phyloP scores from a whole-genome alignment of 345 rosid genomes.

The Carallia brachiata region DNA sequence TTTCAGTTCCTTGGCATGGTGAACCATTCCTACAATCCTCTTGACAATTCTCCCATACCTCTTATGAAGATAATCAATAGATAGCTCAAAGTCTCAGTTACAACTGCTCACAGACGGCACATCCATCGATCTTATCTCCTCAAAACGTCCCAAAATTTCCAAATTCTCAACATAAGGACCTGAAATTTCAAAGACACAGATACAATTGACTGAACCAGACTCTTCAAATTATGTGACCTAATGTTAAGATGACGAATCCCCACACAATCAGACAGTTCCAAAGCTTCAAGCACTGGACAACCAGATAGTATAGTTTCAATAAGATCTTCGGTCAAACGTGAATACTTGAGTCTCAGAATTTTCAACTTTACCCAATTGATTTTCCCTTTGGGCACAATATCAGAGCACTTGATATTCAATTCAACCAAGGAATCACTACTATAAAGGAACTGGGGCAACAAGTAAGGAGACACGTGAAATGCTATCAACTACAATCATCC shows the following conservation, averaged over 20 bases:
- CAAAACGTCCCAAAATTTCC: no score
- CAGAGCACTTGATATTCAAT: not conserved
- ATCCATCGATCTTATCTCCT: no score
- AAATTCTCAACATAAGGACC: slow-evolving; percentile 2
- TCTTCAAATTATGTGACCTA: not conserved
- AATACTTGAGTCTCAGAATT: not conserved
- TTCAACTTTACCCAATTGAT: not conserved
- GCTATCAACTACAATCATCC: no score
- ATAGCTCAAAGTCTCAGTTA: no score
- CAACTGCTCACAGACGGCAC: not conserved
- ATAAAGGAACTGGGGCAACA: not conserved
- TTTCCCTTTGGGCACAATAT: not conserved
- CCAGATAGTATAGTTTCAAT: slow-evolving; percentile 1
- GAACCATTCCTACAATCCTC: no score
- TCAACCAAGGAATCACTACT: not conserved
- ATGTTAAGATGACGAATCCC: not conserved
- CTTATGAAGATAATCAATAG: no score
- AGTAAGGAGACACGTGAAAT: no score
- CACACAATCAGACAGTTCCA: not conserved
- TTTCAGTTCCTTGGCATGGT: no score
- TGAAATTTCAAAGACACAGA: not conserved
- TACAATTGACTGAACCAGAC: no score
- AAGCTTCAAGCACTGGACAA: not conserved
- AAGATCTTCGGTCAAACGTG: not conserved
- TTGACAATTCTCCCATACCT: no score